phyloP scores from a whole-genome alignment of 352 stramenopile species.

The Globisporangium rhizosaccharum region DNA sequence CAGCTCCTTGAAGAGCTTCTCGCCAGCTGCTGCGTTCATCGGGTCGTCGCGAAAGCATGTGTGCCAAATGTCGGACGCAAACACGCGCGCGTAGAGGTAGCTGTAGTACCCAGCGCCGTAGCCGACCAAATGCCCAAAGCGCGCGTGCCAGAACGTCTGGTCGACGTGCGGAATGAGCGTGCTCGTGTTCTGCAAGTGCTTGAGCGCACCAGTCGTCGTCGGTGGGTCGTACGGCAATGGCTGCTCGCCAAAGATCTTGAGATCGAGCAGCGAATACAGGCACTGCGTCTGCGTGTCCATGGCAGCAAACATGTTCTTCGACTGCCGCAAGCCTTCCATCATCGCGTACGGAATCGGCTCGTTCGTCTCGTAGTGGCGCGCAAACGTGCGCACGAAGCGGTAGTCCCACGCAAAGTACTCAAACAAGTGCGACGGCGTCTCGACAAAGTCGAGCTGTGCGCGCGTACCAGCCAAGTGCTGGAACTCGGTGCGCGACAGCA shows the following conservation, averaged over 20 bases:
- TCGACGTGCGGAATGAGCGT: conserved; percentile 76
- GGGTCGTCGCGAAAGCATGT: conserved; percentile 59
- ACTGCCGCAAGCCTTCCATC: conserved; percentile 62
- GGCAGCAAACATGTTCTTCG: conserved; percentile 87
- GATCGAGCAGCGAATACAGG: conserved; percentile 76
- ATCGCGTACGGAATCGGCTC: conserved; percentile 72
- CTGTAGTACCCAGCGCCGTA: conserved; percentile 91
- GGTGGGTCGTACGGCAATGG: conserved; percentile 30
- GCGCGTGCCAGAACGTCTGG: conserved; percentile 78
- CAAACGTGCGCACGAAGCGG: conserved; percentile 81
- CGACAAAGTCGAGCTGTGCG: conserved; percentile 93
- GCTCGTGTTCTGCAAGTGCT: conserved; percentile 61
- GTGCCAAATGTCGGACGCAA: conserved; percentile 87
- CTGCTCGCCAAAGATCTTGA: conserved; percentile 64
- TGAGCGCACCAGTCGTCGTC: conserved; percentile 53
- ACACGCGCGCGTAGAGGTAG: conserved; percentile 89
- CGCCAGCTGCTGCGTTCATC: conserved; percentile 50
- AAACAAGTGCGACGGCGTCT: conserved; percentile 95
- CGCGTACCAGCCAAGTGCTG: conserved; percentile 96
- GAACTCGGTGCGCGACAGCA: conserved; percentile 94
- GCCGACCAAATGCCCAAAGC: conserved; percentile 87
- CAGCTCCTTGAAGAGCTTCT: conserved; percentile 61
- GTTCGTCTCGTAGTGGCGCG: conserved; percentile 75
- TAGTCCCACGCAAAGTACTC: conserved; percentile 96
- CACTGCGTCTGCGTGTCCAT: conserved; percentile 88